These are phyloP conservation scores for Colletotrichum euphorbiae DNA, from an alignment of 2,329 filamentous ascomycete species.

Conservation along the genomic window DNA sequence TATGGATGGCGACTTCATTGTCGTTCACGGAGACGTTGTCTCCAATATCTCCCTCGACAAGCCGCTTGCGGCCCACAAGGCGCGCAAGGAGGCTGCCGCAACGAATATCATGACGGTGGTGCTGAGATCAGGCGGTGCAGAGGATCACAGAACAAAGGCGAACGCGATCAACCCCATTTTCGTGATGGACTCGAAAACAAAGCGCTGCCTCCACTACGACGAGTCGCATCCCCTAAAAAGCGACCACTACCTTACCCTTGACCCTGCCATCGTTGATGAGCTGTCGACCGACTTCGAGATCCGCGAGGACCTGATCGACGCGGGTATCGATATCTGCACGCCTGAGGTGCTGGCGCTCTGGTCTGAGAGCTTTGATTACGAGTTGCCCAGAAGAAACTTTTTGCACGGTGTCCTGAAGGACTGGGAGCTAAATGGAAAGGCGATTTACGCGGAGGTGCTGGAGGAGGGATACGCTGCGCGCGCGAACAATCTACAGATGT, in stretches of 20 bases:
- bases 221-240: constrained; percentile 80
- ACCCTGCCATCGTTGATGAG: constrained; percentile 80
- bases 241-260: constrained; percentile 76
- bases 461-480: constrained; percentile 87
- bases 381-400: constrained; percentile 88
- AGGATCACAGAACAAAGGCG: constrained; percentile 79
- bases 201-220: constrained; percentile 92
- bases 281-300: constrained; percentile 81
- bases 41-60: constrained; percentile 88
- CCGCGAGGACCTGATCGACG: constrained; percentile 89
- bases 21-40: constrained; percentile 93
- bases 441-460: constrained; percentile 91
- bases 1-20: constrained; percentile 89
- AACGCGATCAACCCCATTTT: constrained; percentile 84
- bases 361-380: constrained; percentile 98
- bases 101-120: constrained; percentile 99
- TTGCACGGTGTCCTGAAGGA: constrained; percentile 94
- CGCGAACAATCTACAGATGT: constrained; percentile 87
- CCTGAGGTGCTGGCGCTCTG: constrained; percentile 94
- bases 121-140: constrained; percentile 78
- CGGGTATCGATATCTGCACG: constrained; percentile 96
- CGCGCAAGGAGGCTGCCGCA: constrained; percentile 83
- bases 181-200: constrained; percentile 82
- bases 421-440: constrained; percentile 96
- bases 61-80: constrained; percentile 82